Evolutionary conservation across 371 early-diverging fungal species (phyloP), one percentile per base, ranked within the genome.

Genomic region (Choanephora cucurbitarum): DNA sequence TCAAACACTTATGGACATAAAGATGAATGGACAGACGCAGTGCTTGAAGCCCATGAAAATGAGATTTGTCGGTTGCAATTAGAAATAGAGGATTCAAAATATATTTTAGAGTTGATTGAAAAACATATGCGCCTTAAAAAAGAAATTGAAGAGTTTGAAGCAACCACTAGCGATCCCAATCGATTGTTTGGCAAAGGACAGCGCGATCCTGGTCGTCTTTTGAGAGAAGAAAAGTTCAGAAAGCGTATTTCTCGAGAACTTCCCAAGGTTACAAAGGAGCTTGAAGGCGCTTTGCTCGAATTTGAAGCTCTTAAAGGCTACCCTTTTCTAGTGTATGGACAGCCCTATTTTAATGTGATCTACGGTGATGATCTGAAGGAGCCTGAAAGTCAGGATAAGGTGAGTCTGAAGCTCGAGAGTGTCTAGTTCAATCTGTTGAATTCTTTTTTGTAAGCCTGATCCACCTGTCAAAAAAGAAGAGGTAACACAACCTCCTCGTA

Each of bases 151-250:
- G 69, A 79, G 11, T 79, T 79, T 60, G 66, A 75, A 58, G 78
- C 70, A 31, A 62, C 55, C 7, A 75, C 76, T 15, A 67, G 70
- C 13, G 74, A 79, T 55, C 79, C 79, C 2, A 57, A 69, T 45
- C 67, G 79, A 5, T 52, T 79, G 22, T 75, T 79, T 59, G 62
- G 73, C 18, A 78, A 71, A 47, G 75, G 75, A 0, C 70, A 73
- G 22, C 66, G 76, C 13, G 79, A 75, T 62, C 79, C 79, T 22
- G 79, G 79, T 8, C 67, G 76, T 22, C 47, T 79, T 4, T 50
- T 79, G 24, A 58, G 76, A 1, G 79, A 79, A 39, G 79, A 79
- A 42, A 72, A 73, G 55, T 75, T 75, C 50, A 65, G 79, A 37
- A 73, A 71, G 31, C 64, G 74, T 24, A 68, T 79, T 17, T 53